A percentile compares a stretch with the other conserved stretches of the same genome.
These are phyloP conservation scores for Claviceps sorghi DNA, from an alignment of 2,329 filamentous ascomycete genomes.

Conservation along the genomic window DNA sequence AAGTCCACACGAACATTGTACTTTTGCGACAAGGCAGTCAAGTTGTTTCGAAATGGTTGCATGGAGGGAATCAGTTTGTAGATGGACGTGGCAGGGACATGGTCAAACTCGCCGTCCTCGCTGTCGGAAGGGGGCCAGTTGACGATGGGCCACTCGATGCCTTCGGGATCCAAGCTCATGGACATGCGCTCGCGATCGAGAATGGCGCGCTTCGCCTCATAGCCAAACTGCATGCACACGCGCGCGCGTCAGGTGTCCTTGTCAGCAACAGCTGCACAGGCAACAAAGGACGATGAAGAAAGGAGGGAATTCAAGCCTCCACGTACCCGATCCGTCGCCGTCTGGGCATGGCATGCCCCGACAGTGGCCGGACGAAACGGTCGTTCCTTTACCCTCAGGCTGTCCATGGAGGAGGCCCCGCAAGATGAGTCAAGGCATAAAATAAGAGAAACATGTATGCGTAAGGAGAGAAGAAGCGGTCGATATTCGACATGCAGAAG, in stretches of 20 bases:
- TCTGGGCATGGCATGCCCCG: conserved; percentile 24
- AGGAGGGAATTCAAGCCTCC: not conserved
- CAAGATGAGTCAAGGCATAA: not conserved
- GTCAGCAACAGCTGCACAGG: not conserved
- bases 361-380: conserved; percentile 16
- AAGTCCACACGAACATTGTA: conserved; percentile 30
- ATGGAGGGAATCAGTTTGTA: conserved; percentile 18
- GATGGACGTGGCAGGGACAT: conserved; percentile 11
- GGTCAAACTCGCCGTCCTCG: conserved; percentile 10
- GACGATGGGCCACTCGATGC: conserved; percentile 11
- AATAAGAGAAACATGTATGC: conserved; percentile 3
- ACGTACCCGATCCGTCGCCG: conserved; percentile 22
- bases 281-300: not conserved
- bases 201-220: conserved; percentile 18
- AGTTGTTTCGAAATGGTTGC: conserved; percentile 34
- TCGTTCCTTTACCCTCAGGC: not conserved
- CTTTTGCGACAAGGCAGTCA: conserved; percentile 42
- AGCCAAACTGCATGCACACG: conserved; percentile 19
- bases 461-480: not conserved
- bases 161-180: conserved; percentile 1
- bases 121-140: conserved; percentile 15
- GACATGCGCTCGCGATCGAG: conserved; percentile 20
- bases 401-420: conserved; percentile 7
- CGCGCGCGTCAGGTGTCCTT: not conserved
- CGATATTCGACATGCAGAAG: not conserved